These are phyloP conservation scores for Beverwykella pulmonaria DNA, from an alignment of 495 filamentous ascomycete genomes.

Conservation along the genomic window DNA sequence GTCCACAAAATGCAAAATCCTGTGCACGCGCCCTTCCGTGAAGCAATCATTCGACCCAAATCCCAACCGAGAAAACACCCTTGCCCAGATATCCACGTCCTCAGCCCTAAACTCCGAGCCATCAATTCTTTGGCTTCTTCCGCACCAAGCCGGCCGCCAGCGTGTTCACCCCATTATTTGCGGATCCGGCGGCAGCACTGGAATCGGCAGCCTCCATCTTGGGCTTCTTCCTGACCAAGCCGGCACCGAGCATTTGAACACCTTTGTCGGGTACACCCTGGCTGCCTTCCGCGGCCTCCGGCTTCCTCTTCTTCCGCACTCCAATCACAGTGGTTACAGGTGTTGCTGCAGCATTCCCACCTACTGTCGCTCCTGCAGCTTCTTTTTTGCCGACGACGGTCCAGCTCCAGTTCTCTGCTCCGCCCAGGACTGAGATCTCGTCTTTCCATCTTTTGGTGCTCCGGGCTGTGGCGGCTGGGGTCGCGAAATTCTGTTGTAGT, in stretches of 20 bases:
- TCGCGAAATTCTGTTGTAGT: constrained; percentile 82
- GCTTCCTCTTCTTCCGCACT: constrained; percentile 45
- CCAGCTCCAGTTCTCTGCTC: constrained; percentile 59
- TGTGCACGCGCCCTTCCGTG: neutral
- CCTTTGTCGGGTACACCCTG: constrained; percentile 16
- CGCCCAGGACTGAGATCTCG: constrained; percentile 58
- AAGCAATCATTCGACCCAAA: neutral
- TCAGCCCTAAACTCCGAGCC: neutral
- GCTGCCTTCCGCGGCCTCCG: constrained; percentile 39
- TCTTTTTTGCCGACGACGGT: constrained; percentile 53
- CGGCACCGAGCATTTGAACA: constrained; percentile 48
- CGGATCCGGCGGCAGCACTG: neutral
- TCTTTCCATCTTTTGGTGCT: constrained; percentile 77
- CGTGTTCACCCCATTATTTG: constrained; percentile 54
- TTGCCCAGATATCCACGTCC: neutral
- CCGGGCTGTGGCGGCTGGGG: constrained; percentile 63
- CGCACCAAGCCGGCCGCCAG: constrained; percentile 62
- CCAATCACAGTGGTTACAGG: constrained; percentile 35
- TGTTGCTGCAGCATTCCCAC: neutral
- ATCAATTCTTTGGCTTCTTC: constrained; percentile 63
- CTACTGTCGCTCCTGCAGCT: neutral
- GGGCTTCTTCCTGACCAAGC: constrained; percentile 49
- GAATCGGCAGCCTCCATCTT: constrained; percentile 36
- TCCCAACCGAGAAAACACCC: neutral
- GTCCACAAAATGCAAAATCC: constrained; percentile 3